These are phyloP conservation scores for Naganishia liquefaciens DNA, from an alignment of 1,284 basidiomycete genomes.

Conservation along the genomic window DNA sequence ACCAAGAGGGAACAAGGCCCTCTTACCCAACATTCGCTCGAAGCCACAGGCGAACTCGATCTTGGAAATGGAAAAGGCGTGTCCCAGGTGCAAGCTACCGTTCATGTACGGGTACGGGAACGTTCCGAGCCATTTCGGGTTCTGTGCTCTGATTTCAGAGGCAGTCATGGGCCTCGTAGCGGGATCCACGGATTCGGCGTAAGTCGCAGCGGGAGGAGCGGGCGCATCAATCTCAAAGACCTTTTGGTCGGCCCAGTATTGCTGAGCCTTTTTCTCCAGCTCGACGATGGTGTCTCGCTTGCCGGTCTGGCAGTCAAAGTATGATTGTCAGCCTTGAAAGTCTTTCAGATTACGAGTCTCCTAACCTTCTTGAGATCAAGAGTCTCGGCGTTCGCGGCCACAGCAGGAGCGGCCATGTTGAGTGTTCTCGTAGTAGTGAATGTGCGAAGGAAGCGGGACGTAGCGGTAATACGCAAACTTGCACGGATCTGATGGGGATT, in stretches of 20 bases:
- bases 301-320: constrained; percentile 64
- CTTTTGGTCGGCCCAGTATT: constrained; percentile 65
- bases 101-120: constrained; percentile 99
- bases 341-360: background rate
- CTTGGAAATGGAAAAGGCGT: constrained; percentile 98
- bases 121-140: constrained; percentile 96
- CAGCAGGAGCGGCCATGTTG: constrained; percentile 31
- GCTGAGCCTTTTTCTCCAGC: constrained; percentile 82
- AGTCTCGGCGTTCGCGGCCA: constrained; percentile 30
- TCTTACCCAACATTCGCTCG: constrained; percentile 92
- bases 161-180: constrained; percentile 59
- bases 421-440: constrained; percentile 16
- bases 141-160: constrained; percentile 60
- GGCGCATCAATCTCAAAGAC: constrained; percentile 84
- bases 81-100: constrained; percentile 92
- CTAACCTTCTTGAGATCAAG: constrained; percentile 66
- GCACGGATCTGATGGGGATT: background rate
- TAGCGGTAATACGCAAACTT: background rate
- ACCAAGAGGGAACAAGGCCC: constrained; percentile 91
- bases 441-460: background rate
- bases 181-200: constrained; percentile 59
- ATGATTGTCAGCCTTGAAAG: background rate
- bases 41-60: constrained; percentile 96
- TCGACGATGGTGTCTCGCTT: constrained; percentile 85
- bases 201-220: constrained; percentile 64